These are phyloP conservation scores for Paradendryphiella salina DNA, from an alignment of 2,329 filamentous ascomycete species.

Conservation along the genomic window DNA sequence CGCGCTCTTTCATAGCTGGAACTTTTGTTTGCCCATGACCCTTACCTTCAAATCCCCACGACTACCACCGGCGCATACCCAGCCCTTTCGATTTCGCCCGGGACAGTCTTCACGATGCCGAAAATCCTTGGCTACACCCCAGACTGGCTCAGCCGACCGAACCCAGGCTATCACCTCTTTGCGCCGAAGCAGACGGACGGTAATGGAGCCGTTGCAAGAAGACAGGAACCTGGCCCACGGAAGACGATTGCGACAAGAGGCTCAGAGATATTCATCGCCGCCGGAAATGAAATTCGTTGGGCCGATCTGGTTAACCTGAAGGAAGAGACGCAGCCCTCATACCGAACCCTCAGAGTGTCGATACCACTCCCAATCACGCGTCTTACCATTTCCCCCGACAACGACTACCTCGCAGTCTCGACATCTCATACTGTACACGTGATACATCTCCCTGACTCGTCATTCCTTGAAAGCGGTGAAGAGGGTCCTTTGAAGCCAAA, in stretches of 20 bases:
- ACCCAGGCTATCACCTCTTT: constrained; percentile 79
- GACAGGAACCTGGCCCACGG: constrained; percentile 47
- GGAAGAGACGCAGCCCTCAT: constrained; percentile 49
- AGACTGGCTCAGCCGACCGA: constrained; percentile 78
- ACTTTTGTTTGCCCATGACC: constrained; percentile 18
- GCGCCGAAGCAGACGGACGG: constrained; percentile 52
- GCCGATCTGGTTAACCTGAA: constrained; percentile 81
- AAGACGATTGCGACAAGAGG: constrained; percentile 77
- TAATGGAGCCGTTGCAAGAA: constrained; percentile 32
- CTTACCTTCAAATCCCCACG: constrained; percentile 1
- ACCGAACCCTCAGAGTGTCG: constrained; percentile 67
- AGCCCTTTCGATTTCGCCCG: not conserved
- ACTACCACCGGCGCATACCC: constrained; percentile 9
- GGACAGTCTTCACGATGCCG: constrained; percentile 64
- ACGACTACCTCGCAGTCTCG: constrained; percentile 79
- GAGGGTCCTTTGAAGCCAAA: constrained; percentile 75
- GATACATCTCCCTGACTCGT: constrained; percentile 78
- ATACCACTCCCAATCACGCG: constrained; percentile 83
- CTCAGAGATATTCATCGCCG: constrained; percentile 85
- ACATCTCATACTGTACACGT: constrained; percentile 89
- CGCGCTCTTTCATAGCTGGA: constrained; percentile 12
- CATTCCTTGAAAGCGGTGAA: constrained; percentile 69
- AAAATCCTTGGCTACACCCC: constrained; percentile 85
- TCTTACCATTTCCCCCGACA: constrained; percentile 79
- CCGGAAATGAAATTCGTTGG: constrained; percentile 90